phyloP scores from a whole-genome alignment of 163 green algal genomes.

The Scenedesmus sp. region DNA sequence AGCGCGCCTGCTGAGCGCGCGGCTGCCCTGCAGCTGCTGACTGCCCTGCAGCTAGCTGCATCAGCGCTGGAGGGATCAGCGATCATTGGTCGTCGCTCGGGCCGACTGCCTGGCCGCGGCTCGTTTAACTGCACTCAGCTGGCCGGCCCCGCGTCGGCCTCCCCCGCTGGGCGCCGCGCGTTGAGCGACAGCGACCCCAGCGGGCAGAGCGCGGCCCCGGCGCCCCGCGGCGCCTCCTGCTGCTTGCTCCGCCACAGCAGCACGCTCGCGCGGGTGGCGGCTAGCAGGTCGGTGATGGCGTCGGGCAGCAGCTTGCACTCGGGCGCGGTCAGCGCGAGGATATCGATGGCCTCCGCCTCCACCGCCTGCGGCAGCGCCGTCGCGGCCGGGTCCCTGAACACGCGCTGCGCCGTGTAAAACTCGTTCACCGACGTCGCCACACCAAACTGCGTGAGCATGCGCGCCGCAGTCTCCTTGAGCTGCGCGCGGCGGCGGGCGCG shows the following conservation, averaged over 20 bases:
- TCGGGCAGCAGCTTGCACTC: constrained; percentile 40
- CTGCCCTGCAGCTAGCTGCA: too few species aligned
- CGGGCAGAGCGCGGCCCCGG: too few species aligned
- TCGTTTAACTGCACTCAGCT: too few species aligned
- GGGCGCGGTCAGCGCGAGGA: constrained; percentile 39
- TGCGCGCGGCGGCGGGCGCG: neutral
- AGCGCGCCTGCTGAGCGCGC: too few species aligned
- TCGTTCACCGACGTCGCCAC: constrained; percentile 31
- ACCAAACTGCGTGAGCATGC: constrained; percentile 46
- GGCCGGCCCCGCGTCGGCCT: too few species aligned
- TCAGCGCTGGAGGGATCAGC: too few species aligned
- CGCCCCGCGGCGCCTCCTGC: constrained; percentile 8
- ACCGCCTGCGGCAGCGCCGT: constrained; percentile 44
- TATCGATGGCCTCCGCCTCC: constrained; percentile 37
- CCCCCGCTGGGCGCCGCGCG: too few species aligned
- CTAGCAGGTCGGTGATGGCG: constrained; percentile 21
- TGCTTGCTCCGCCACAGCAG: constrained; percentile 37
- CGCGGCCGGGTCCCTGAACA: constrained; percentile 34
- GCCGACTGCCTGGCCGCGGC: too few species aligned
- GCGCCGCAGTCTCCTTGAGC: constrained; percentile 41
- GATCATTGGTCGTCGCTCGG: too few species aligned
- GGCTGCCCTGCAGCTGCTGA: too few species aligned
- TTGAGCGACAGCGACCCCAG: too few species aligned
- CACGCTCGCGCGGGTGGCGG: constrained; percentile 7
- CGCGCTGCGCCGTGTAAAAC: constrained; percentile 43